Evolutionary conservation across 2,329 filamentous ascomycete genomes (phyloP), one percentile per base, ranked within the genome.

Genomic region (Colletotrichum nymphaeae): DNA sequence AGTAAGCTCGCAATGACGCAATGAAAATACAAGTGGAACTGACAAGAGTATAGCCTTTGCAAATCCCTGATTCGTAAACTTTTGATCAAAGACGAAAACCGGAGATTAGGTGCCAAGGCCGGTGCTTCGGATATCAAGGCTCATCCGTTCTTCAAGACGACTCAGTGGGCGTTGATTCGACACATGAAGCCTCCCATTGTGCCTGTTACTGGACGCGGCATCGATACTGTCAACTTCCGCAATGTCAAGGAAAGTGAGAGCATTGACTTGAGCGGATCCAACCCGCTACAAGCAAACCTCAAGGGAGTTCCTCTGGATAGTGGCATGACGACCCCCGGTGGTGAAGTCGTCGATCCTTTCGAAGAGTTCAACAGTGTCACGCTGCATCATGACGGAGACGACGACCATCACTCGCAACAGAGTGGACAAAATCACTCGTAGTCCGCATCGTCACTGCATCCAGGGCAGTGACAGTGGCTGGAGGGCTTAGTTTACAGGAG

Each of bases 361-460:
- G 94, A 98, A 83, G 97, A 98, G 83, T 99, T 99, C 84, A 99
- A 98, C 87, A 97, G 95, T 81, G 95, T 99, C 55, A 99, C 97
- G 63, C 87, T 99, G 74, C 96, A 98, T 83, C 97, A 99, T 80
- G 97, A 98, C 69, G 97, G 95, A 19, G 96, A 98, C 77, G 94
- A 95, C 63, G 86, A 91, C 71, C 75, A 77, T 59, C 76, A 76
- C 46, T 72, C 69, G 14, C 63, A 73, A 22, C 74, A 78, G 63
- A 79, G 78, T 12, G 79, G 77, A 30, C 74, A 75, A 46, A 26
- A 57, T 19, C 28, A 49, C 49, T 67, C 46, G 24, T 68, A 42
- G 65, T 35, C 30, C 22, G 14, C 30, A 22, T 4, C 8, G 62
- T 8, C 22, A 32, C n/a, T 22, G 19, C 26, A 22, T 64, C n/a